Evolutionary conservation across 805 yeast genomes (phyloP).

Genomic region (Saccharomycopsis lassenensis): DNA sequence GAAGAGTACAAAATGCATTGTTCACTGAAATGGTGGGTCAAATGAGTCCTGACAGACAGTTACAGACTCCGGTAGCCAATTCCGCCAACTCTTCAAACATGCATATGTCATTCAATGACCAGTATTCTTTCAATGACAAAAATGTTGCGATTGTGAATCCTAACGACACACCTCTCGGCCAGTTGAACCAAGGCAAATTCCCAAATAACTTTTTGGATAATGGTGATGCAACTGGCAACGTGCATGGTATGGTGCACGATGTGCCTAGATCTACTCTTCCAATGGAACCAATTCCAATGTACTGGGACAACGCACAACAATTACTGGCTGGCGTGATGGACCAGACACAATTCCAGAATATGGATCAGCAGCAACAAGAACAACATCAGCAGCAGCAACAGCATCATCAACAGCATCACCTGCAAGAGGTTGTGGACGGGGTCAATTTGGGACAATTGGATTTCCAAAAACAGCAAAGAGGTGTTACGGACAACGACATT

Average conservation of each 20-base stretch:
- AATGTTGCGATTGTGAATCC: neutral
- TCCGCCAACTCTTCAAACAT: too few species aligned
- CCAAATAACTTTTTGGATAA: slow-evolving; percentile 3
- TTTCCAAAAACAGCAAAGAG: too few species aligned
- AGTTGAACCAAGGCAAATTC: neutral
- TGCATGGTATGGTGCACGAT: neutral
- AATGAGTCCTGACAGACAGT: too few species aligned
- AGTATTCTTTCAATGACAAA: slow-evolving; percentile 2
- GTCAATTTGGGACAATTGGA: too few species aligned
- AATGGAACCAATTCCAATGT: slow-evolving; percentile 8
- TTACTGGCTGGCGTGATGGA: too few species aligned
- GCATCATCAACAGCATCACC: neutral
- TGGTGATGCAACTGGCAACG: neutral
- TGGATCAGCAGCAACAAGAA: slow-evolving; percentile 1
- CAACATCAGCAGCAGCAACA: neutral
- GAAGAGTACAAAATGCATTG: too few species aligned
- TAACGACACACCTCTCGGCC: neutral
- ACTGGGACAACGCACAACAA: slow-evolving; percentile 8
- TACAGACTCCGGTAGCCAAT: too few species aligned
- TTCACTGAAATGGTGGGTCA: too few species aligned
- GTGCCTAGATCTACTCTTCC: slow-evolving; percentile 12
- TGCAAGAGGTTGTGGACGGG: too few species aligned
- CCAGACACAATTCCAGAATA: too few species aligned
- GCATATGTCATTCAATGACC: slow-evolving; percentile 5
- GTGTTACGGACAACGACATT: too few species aligned